These are phyloP conservation scores for Triangularia setosa DNA, from an alignment of 2,329 filamentous ascomycete genomes.

Conservation along the genomic window DNA sequence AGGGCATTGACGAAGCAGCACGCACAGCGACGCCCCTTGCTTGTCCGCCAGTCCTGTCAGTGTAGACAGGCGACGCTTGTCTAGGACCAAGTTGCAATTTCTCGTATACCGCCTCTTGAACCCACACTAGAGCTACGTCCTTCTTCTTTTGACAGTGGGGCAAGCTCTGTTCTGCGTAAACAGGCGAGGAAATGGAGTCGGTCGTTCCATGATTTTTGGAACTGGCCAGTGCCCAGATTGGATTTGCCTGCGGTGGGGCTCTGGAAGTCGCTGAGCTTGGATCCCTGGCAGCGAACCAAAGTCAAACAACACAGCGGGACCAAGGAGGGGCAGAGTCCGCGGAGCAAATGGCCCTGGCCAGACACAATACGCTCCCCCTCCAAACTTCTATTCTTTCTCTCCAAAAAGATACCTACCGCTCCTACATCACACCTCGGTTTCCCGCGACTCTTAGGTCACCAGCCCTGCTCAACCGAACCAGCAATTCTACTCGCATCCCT, in stretches of 20 bases:
- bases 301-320: not conserved
- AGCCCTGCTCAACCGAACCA: not conserved
- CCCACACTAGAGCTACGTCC: not conserved
- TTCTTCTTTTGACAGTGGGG: too few relatives aligned
- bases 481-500: not conserved
- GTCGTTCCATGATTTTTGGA: not conserved
- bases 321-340: conserved; percentile 14
- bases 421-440: not conserved
- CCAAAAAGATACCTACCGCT: not conserved
- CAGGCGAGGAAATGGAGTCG: not conserved
- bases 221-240: not conserved
- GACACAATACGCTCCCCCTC: not conserved
- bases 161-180: too few relatives aligned
- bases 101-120: not conserved
- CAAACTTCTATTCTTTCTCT: not conserved
- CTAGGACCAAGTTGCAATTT: not conserved
- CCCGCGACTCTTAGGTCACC: not conserved
- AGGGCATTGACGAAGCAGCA: not conserved
- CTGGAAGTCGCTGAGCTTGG: not conserved
- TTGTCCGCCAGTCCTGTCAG: not conserved
- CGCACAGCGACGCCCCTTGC: not conserved
- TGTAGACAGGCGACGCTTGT: not conserved
- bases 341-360: conserved; percentile 18
- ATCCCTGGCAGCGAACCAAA: not conserved
- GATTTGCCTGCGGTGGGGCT: not conserved